Evolutionary conservation across 179 eudicot species (phyloP).

Genomic region (Spinacia oleracea): DNA sequence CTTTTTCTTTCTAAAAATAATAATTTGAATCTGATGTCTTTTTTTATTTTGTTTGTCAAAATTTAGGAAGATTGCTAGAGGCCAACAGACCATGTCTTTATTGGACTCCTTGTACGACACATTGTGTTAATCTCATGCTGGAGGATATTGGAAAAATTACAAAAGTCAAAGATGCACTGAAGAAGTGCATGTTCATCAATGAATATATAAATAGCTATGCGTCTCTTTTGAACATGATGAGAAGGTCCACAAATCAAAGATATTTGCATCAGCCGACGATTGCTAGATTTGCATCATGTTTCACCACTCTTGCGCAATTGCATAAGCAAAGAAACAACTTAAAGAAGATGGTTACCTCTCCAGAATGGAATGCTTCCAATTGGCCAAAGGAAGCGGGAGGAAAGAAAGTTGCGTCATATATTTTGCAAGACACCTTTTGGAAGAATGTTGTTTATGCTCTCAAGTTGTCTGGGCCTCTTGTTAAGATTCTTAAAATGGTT

Average conservation of each 20-base stretch:
- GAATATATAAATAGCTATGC: slow-evolving; percentile 2
- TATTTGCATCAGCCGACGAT: background rate
- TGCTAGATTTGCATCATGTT: slow-evolving; percentile 2
- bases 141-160: slow-evolving; percentile 19
- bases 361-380: background rate
- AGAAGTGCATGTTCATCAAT: slow-evolving; percentile 18
- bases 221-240: slow-evolving; percentile 9
- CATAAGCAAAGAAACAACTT: slow-evolving; percentile 18
- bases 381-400: slow-evolving; percentile 4
- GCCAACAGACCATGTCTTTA: background rate
- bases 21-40: background rate
- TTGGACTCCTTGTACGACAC: slow-evolving; percentile 19
- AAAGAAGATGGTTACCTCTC: slow-evolving; percentile 17
- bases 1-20: background rate
- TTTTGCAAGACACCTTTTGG: slow-evolving; percentile 6
- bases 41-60: background rate
- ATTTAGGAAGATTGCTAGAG: slow-evolving; percentile 16
- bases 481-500: slow-evolving; percentile 15
- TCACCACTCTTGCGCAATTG: slow-evolving; percentile 15
- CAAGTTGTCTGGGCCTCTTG: slow-evolving; percentile 8
- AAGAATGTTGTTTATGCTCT: slow-evolving; percentile 12
- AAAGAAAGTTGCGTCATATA: background rate
- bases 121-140: slow-evolving; percentile 16
- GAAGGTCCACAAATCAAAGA: slow-evolving; percentile 13
- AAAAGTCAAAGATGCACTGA: background rate